Evolutionary conservation across 2,329 filamentous ascomycete species (phyloP), one percentile per base, ranked within the genome.

Genomic region (Diaporthe australafricana): DNA sequence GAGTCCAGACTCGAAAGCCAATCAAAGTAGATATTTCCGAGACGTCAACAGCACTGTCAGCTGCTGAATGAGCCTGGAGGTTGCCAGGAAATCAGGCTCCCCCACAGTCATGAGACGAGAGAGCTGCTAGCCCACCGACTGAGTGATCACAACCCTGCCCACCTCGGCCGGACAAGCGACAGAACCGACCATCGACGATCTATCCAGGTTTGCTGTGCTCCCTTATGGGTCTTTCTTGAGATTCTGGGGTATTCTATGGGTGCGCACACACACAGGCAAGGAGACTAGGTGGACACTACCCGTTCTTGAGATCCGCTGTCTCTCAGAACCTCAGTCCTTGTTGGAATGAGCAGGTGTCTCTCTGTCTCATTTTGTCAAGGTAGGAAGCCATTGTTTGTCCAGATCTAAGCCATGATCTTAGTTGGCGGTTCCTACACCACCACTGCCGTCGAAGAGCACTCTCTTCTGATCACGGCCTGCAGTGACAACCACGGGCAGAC

Each of bases 1-100:
- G 30, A 30, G 7, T 22, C 30, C 27, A 38, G 45, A 65, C n/a
- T n/a, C 11, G 16, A 50, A 32, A 22, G 32, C 8, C 27, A 50
- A 35, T 45, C 30, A 65, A 63, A 50, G 50, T 65, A 65, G 60
- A 65, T 45, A 20, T 22, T 8, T 8, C 6, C 60, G 25, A 14
- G 47, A 38, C 3, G 5, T 45, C 45, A 50, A 65, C 60, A 65
- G 60, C n/a, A 22, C 27, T n/a, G 30, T 50, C 60, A 65, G 60
- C 42, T 65, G 30, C 45, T 45, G 45, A 65, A 50, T 50, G 45
- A 38, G 45, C n/a, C 27, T 8, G 30, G 7, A 38, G 30, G 32
- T 32, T 38, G 60, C 30, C 45, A 38, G 60, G 14, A 8, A 65
- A 50, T n/a, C 45, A n/a, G n/a, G 27, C 3, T 4, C 42, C 42